These are phyloP conservation scores for Hygrocybe punicea DNA, from an alignment of 768 basidiomycete species.

Conservation along the genomic window DNA sequence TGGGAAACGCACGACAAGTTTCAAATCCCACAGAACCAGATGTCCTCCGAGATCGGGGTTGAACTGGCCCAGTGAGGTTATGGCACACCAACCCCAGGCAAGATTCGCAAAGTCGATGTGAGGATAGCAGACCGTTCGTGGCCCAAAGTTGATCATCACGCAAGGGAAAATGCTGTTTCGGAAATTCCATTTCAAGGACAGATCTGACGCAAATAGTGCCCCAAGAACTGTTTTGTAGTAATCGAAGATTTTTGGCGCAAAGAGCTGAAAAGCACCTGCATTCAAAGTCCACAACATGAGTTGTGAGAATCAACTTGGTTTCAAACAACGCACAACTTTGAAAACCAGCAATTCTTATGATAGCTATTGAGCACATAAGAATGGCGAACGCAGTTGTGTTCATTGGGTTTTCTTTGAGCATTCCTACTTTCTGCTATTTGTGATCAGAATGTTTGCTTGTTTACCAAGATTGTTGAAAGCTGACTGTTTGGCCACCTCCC, in stretches of 20 bases:
- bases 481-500: not conserved
- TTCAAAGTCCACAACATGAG: not conserved
- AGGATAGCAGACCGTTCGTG: not conserved
- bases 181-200: not conserved
- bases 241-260: not conserved
- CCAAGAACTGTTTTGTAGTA: not conserved
- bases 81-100: slow-evolving; percentile 2
- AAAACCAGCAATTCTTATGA: not conserved
- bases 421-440: too few species aligned
- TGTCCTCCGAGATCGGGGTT: slow-evolving; percentile 16
- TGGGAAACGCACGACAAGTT: slow-evolving; percentile 16
- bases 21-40: slow-evolving; percentile 17
- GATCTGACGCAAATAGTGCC: not conserved
- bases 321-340: not conserved
- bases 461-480: not conserved
- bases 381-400: too few species aligned
- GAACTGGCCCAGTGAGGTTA: slow-evolving; percentile 12
- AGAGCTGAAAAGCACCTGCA: not conserved
- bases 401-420: too few species aligned
- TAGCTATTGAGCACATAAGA: not conserved
- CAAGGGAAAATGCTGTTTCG: not conserved
- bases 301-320: too few species aligned
- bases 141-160: slow-evolving; percentile 2
- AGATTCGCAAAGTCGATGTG: slow-evolving; percentile 1
- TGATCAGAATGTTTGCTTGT: too few species aligned